These are phyloP conservation scores for Leptosphaerulina australis DNA, from an alignment of 2,329 filamentous ascomycete genomes.

Conservation along the genomic window DNA sequence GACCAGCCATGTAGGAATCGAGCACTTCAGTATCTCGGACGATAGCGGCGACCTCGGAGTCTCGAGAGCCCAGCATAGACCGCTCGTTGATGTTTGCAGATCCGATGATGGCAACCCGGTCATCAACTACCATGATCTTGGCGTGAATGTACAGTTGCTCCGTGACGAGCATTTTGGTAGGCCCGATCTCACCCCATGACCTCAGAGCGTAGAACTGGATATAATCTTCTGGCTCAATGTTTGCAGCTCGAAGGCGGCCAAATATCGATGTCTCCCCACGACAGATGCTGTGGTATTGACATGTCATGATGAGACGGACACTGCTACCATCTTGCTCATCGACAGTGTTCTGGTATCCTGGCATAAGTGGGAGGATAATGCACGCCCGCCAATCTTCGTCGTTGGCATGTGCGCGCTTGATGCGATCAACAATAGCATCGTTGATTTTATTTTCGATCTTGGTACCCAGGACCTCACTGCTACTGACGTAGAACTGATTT, in stretches of 20 bases:
- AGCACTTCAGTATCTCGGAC: slow-evolving; percentile 94
- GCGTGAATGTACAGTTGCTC: slow-evolving; percentile 98
- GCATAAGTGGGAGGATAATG: slow-evolving; percentile 92
- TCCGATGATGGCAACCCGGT: slow-evolving; percentile 89
- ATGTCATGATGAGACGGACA: slow-evolving; percentile 93
- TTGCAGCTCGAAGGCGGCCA: slow-evolving; percentile 75
- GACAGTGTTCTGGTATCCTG: slow-evolving; percentile 97
- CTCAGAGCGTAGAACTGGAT: slow-evolving; percentile 93
- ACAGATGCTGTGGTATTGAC: slow-evolving; percentile 94
- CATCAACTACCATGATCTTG: slow-evolving; percentile 95
- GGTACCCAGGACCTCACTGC: slow-evolving; percentile 83
- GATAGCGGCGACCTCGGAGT: slow-evolving; percentile 89
- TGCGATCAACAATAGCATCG: slow-evolving; percentile 90
- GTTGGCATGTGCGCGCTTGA: slow-evolving; percentile 81
- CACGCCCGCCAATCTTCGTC: slow-evolving; percentile 89
- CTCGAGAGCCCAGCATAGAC: slow-evolving; percentile 88
- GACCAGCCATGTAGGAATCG: slow-evolving; percentile 86
- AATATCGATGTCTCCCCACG: slow-evolving; percentile 92
- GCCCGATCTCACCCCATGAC: slow-evolving; percentile 89
- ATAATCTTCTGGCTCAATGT: slow-evolving; percentile 92
- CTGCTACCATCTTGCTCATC: slow-evolving; percentile 93
- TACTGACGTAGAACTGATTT: slow-evolving; percentile 98
- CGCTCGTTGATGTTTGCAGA: slow-evolving; percentile 99
- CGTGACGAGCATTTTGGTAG: slow-evolving; percentile 81
- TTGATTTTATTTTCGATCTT: slow-evolving; percentile 93